A percentile compares a stretch with the other conserved stretches of the same genome.
Evolutionary conservation across 768 basidiomycete species (phyloP).

Genomic region (Lactarius psammicola): DNA sequence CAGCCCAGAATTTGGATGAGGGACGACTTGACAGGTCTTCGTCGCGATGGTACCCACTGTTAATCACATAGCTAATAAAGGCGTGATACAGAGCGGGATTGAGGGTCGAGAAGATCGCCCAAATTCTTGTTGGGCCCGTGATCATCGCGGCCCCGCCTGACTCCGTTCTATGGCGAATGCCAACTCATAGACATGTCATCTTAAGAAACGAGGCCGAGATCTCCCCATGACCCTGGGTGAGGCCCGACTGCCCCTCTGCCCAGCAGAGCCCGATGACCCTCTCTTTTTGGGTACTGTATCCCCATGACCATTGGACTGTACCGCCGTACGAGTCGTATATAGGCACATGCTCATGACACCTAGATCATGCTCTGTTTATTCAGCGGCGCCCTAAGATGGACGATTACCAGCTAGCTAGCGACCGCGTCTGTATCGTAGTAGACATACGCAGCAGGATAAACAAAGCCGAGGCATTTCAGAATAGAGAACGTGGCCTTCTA

Average conservation of each 20-base stretch:
- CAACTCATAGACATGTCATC: background rate
- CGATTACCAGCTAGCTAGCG: background rate
- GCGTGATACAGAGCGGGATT: too few species aligned
- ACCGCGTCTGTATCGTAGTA: too few species aligned
- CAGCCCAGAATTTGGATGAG: too few species aligned
- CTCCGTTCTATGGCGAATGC: conserved; percentile 9
- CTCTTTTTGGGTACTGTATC: background rate
- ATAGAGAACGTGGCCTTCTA: background rate
- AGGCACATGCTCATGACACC: background rate
- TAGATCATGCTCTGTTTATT: background rate
- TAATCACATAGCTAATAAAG: too few species aligned
- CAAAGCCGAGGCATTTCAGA: conserved; percentile 7
- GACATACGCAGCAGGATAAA: background rate
- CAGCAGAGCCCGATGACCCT: background rate
- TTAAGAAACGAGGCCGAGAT: background rate
- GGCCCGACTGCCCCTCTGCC: background rate
- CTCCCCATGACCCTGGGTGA: background rate
- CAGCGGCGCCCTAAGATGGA: background rate
- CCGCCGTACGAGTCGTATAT: background rate
- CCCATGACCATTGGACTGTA: background rate
- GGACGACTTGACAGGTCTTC: too few species aligned
- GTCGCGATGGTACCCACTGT: too few species aligned
- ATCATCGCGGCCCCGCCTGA: background rate
- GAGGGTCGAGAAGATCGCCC: too few species aligned
- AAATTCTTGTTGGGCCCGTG: background rate